Conservation (phyloP, 2,329 filamentous ascomycete species). For the Trichocomaceae sp. region DNA sequence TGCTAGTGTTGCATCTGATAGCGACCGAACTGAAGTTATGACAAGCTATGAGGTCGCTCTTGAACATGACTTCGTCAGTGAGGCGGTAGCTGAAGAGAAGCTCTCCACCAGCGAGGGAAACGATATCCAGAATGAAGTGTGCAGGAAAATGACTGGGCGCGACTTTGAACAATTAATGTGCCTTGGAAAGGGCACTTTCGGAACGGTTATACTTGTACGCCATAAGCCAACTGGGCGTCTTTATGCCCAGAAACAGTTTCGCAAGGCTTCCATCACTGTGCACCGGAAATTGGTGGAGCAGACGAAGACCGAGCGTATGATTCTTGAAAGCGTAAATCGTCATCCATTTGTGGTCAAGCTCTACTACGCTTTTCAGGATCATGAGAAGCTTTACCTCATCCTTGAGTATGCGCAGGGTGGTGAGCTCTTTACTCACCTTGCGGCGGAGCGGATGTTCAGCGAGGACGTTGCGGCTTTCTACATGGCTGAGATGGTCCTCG, state of each 20-base stretch:
- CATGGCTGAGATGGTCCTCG: conserved; percentile 96
- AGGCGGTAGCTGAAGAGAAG: conserved; percentile 30
- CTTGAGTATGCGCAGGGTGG: conserved; percentile 96
- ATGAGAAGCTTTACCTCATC: conserved; percentile 94
- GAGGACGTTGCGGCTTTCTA: conserved; percentile 90
- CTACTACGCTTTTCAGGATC: conserved; percentile 97
- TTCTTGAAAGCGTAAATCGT: conserved; percentile 90
- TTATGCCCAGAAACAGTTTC: conserved; percentile 97
- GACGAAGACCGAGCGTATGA: conserved; percentile 92
- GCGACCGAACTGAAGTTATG: conserved; percentile 61
- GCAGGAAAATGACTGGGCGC: conserved; percentile 79
- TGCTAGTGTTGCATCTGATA: conserved; percentile 55
- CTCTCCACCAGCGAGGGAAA: conserved; percentile 48
- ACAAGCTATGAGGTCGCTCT: conserved; percentile 81
- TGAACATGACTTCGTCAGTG: conserved; percentile 75
- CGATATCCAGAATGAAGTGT: conserved; percentile 46
- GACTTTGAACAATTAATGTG: conserved; percentile 90
- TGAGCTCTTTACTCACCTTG: conserved; percentile 92
- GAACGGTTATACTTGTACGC: conserved; percentile 88
- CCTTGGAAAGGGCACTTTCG: conserved; percentile 92
- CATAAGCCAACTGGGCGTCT: conserved; percentile 80
- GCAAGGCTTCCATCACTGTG: conserved; percentile 89
- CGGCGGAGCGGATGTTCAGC: conserved; percentile 88
- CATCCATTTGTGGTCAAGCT: conserved; percentile 98
- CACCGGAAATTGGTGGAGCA: conserved; percentile 96